Conservation (phyloP, 2,329 filamentous ascomycete genomes). For the Exophiala viscosa region DNA sequence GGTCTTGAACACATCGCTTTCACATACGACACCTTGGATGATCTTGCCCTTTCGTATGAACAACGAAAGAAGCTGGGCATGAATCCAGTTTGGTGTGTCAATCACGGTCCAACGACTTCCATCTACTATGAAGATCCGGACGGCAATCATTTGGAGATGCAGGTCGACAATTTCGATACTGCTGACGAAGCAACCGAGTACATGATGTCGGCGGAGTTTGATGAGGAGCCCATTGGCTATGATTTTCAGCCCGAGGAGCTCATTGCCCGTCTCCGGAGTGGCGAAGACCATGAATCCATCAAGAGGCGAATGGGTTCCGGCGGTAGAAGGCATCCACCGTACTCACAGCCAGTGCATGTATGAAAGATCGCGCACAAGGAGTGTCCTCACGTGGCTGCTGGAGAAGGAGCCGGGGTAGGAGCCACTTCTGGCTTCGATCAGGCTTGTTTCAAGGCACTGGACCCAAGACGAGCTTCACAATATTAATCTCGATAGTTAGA, state of each 20-base stretch:
- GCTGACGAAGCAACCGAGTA: constrained; percentile 2
- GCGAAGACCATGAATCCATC: constrained; percentile 4
- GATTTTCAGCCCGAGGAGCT: constrained; percentile 3
- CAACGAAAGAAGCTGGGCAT: constrained; percentile 1
- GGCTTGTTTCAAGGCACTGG: no score
- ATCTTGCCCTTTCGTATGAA: constrained; percentile 3
- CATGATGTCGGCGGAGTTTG: background rate
- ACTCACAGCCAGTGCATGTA: background rate
- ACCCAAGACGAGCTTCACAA: no score
- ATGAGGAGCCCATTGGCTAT: background rate
- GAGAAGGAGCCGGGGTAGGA: no score
- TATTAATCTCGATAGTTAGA: no score
- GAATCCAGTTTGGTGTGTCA: constrained; percentile 7
- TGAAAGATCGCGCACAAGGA: no score
- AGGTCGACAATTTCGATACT: background rate
- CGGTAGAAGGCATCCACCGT: background rate
- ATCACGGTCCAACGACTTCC: constrained; percentile 4
- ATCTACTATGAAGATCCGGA: constrained; percentile 1
- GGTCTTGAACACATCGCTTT: constrained; percentile 10
- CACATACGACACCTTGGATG: constrained; percentile 1
- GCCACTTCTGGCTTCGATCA: no score
- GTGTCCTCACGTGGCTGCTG: no score
- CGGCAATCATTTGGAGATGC: background rate
- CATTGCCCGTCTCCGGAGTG: background rate
- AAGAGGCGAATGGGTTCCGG: background rate